Evolutionary conservation across 371 early-diverging fungal genomes (phyloP), one percentile per base, ranked within the genome.

Genomic region (Syncephalastrum contaminatum): DNA sequence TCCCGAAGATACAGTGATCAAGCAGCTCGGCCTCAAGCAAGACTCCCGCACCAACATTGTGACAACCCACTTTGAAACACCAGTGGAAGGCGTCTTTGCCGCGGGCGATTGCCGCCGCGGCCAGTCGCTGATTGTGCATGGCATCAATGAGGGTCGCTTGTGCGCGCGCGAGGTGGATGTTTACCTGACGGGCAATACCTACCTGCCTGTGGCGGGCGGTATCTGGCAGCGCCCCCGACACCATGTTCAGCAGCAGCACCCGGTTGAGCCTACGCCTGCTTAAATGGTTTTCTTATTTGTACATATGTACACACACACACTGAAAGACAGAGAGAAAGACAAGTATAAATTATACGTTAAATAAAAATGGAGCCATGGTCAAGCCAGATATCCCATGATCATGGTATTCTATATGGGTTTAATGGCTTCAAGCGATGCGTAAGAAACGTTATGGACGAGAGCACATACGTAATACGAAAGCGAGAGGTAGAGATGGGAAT

Each of bases 101-200:
- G 96, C 96, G 6, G 97, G 97, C 58, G 98, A 98, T 78, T 96
- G 96, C 72, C 88, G 97, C 12, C 86, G 97, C 36, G 98, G 98
- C 24, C 95, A 95, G 77, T 88, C 88, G 16, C 70, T 98, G 56
- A 91, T 98, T 60, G 98, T 98, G 22, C 95, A 95, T 95, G 97
- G 92, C 65, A 96, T 98, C 71, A 94, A 93, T 66, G 98, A 98
- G 78, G 98, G 98, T 44, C 87, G 98, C 39, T 88, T 91, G 74
- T 91, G 92, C 51, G 98, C 98, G 4, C 86, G 96, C 36, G 94
- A 95, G 69, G 84, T 97, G 7, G 98, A 98, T 67, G 63, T 86
- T 50, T 82, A 73, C 63, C 67, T 98, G 62, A 83, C 80, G 78
- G 88, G 91, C 53, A 85, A 72, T 55, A 85, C 86, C n/a, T 75